These are phyloP conservation scores for Pilobolus umbonatus DNA, from an alignment of 192 early-diverging fungal genomes.

Conservation along the genomic window DNA sequence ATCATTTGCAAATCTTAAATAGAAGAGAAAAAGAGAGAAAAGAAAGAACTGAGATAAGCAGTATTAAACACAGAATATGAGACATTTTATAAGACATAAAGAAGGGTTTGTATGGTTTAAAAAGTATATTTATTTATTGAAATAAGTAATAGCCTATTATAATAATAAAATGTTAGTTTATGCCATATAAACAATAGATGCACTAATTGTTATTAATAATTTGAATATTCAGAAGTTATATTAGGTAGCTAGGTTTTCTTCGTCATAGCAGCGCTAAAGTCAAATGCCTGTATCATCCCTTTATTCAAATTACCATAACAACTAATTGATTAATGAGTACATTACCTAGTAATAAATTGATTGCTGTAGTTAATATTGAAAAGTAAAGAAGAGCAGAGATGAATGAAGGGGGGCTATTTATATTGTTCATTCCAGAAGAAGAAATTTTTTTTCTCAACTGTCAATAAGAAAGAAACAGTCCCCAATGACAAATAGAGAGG, in stretches of 20 bases:
- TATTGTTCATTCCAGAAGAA: too few relatives aligned
- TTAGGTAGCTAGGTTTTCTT: constrained; percentile 20
- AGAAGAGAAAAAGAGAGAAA: neutral
- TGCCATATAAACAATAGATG: neutral
- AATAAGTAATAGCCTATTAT: neutral
- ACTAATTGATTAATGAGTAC: too few relatives aligned
- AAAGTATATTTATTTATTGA: constrained; percentile 6
- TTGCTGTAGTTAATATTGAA: too few relatives aligned
- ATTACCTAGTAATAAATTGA: too few relatives aligned
- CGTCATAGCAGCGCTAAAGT: constrained; percentile 19
- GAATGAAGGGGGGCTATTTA: too few relatives aligned
- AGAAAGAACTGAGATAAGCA: neutral
- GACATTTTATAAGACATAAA: neutral
- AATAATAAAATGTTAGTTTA: neutral
- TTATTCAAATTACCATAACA: too few relatives aligned
- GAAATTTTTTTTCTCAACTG: too few relatives aligned
- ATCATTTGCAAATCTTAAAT: neutral
- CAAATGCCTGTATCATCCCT: constrained; percentile 24
- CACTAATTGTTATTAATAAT: neutral
- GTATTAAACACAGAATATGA: too few relatives aligned
- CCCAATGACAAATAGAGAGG: too few relatives aligned
- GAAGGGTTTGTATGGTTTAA: neutral
- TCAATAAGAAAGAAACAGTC: too few relatives aligned
- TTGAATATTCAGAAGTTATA: neutral
- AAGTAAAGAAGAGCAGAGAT: too few relatives aligned